These are phyloP conservation scores for Aphanomyces stellatus DNA, from an alignment of 352 stramenopile species.

Conservation along the genomic window DNA sequence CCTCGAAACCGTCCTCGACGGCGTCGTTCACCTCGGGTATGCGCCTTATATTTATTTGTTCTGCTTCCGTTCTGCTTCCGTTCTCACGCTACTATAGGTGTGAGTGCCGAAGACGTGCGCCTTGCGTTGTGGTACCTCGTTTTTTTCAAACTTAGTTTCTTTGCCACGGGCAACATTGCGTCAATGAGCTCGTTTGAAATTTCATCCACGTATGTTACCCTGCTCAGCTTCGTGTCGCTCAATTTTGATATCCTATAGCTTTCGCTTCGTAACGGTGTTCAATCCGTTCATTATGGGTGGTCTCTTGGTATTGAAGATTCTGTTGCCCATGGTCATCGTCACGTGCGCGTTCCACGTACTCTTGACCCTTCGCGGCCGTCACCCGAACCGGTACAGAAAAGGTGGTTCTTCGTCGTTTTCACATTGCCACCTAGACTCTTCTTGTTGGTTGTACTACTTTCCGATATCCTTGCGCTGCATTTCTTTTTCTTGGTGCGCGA, in stretches of 20 bases:
- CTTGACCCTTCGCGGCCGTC: conserved; percentile 29
- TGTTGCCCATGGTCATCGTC: conserved; percentile 72
- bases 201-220: conserved; percentile 72
- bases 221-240: too few relatives aligned
- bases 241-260: too few relatives aligned
- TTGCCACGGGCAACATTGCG: conserved; percentile 76
- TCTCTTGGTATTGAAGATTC: conserved; percentile 68
- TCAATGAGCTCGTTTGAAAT: conserved; percentile 85
- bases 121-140: conserved; percentile 74
- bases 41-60: too few relatives aligned
- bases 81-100: neutral
- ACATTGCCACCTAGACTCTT: conserved; percentile 27
- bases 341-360: conserved; percentile 56
- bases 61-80: neutral
- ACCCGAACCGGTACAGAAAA: conserved; percentile 16
- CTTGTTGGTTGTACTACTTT: conserved; percentile 70
- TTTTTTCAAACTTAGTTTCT: conserved; percentile 78
- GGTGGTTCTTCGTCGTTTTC: conserved; percentile 27
- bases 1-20: too few relatives aligned
- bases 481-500: conserved; percentile 79
- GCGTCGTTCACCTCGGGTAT: too few relatives aligned
- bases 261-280: conserved; percentile 79
- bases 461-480: conserved; percentile 66
- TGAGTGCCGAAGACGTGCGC: conserved; percentile 34
- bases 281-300: conserved; percentile 73